Evolutionary conservation across 2,329 filamentous ascomycete species (phyloP), one percentile per base, ranked within the genome.

Genomic region (Calonectria leucothoes): DNA sequence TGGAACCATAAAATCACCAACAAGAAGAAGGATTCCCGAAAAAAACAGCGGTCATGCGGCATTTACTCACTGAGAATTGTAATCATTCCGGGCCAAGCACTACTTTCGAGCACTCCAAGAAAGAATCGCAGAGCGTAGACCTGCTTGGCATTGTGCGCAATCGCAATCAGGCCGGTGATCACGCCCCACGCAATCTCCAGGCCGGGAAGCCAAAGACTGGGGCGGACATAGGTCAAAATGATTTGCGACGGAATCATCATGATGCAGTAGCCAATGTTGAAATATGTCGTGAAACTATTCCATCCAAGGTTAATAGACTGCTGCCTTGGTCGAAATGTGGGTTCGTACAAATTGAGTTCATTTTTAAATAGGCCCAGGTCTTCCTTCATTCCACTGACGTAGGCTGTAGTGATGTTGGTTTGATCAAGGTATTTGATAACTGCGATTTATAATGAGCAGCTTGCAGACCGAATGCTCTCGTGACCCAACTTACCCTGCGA

Each of bases 241-340:
- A 86, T 76, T 71, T 84, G 85, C 29, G 82, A 83, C 0, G 84
- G 82, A 63, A 82, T 81, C 61, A 85, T 81, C 52, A 84, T 82
- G 83, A 92, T 83, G 2, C 91, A 88, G 75, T 92, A 93, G 20
- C 91, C 91, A 2, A 89, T 85, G 0, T 89, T 91, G 86, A 90
- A 93, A 52, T 86, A 87, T 2, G 88, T 87, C 66, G 80, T 81
- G 70, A 85, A 80, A 61, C 77, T 78, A 8, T 31, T 10, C 29
- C 5, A 15, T 31, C 4, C 1, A 7, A 23, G 12, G 29, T 35
- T 6, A 45, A 17, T 8, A 6, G 14, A 5, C 6, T 2, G 6
- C 2, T 12, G 7, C 11, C 15, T 14, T 27, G 7, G 11, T 31
- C 39, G 23, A 23, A 42, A 3, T 3, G 10, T 1, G 6, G 17